Base-by-base conservation (phyloP, 495 filamentous ascomycete genomes). In the Penicilliopsis zonata region DNA sequence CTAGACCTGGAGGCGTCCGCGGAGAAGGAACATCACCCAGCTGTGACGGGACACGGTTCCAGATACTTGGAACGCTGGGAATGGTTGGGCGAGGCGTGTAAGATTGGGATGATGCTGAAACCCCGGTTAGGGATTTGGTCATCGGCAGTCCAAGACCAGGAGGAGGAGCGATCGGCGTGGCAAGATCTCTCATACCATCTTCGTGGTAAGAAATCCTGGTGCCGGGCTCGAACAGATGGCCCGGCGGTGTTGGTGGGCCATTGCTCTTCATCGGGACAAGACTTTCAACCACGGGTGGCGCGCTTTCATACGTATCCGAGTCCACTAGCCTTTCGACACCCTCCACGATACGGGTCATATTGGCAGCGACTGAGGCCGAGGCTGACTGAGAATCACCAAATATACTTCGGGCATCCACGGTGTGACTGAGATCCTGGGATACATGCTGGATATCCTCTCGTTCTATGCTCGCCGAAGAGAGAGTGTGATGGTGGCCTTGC, bases 291-390 rank as follows among this genome's bases (percentile, higher is more conserved):
- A 55, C 29, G 18, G 43, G 28, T 22, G 61, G 53, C 1, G 46
- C 49, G 30, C 65, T 63, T 29, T 71, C 66, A 31, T 61, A 62
- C 3, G 53, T 58, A 34, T 68, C 63, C 6, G 65, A 66, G 21
- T 71, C 74, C 6, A 85, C 71, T 28, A 83, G 57, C 33, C 72
- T 60, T 42, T 66, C 62, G 5, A 66, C 58, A 16, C 48, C 59
- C 30, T 83, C 76, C 9, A 81, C 76, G 54, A 81, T 82, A 3
- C 60, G 60, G 33, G 70, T 54, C 68, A 74, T 72, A 28, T 60
- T 62, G 15, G 58, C 59, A 10, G 59, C 61, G 43, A 68, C 55
- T 1, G 64, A 64, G 12, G 53, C 52, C 3, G 62, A 60, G 19
- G 61, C 59, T 4, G 63, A 60, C 34, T 67, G 64, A 23, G 65